phyloP scores from a whole-genome alignment of 495 filamentous ascomycete genomes.

The Lophiotrema nucula region DNA sequence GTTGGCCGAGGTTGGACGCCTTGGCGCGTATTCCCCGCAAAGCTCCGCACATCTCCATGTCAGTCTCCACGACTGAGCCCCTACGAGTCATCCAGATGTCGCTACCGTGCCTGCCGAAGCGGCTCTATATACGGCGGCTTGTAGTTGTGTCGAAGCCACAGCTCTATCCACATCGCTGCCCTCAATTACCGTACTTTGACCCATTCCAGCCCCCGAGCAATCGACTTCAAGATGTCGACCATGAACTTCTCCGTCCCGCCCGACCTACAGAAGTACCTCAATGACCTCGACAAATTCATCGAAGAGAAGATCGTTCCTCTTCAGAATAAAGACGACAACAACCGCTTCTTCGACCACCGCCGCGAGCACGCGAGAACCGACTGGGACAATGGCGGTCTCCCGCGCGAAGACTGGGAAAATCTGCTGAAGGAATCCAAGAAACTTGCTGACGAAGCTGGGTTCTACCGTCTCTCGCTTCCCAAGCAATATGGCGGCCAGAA shows the following conservation, averaged over 20 bases:
- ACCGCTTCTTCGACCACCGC: conserved; percentile 62
- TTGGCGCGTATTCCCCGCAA: conserved; percentile 23
- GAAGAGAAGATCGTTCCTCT: conserved; percentile 52
- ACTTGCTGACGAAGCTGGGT: conserved; percentile 54
- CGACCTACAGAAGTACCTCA: conserved; percentile 48
- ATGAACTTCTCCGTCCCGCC: conserved; percentile 59
- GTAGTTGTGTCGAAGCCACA: background rate
- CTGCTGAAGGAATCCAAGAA: conserved; percentile 47
- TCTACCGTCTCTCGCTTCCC: conserved; percentile 57
- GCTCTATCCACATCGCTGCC: conserved; percentile 12
- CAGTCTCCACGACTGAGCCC: conserved; percentile 16
- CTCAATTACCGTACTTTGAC: background rate
- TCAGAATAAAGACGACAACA: conserved; percentile 52
- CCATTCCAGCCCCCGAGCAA: background rate
- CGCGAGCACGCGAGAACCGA: conserved; percentile 58
- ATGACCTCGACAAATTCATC: conserved; percentile 55
- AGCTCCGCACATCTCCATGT: conserved; percentile 12
- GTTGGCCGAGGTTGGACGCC: conserved; percentile 16
- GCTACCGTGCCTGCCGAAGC: background rate
- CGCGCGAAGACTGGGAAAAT: conserved; percentile 55
- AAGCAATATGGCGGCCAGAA: conserved; percentile 55
- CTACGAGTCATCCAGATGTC: conserved; percentile 21
- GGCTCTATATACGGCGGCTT: background rate
- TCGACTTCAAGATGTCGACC: conserved; percentile 9
- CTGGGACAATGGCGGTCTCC: conserved; percentile 54